Conservation (phyloP, 495 filamentous ascomycete genomes). For the Talaromyces liani region DNA sequence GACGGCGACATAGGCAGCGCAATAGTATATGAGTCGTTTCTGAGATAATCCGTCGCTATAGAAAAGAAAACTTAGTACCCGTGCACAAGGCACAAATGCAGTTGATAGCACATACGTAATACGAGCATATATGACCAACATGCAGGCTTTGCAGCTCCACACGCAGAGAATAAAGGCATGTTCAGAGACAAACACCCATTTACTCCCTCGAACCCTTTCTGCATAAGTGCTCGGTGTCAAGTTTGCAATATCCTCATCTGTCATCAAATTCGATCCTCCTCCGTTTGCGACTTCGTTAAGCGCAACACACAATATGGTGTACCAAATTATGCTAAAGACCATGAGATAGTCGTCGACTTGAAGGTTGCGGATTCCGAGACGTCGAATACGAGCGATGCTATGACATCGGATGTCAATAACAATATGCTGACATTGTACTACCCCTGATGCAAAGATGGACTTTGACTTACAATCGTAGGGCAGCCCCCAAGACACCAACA, state of each 20-base stretch:
- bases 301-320: conserved; percentile 45
- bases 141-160: conserved; percentile 45
- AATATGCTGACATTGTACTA: not conserved
- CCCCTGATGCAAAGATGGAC: not conserved
- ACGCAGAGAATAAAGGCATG: conserved; percentile 44
- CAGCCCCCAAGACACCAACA: conserved; percentile 35
- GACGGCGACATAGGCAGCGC: conserved; percentile 47
- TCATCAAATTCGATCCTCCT: conserved; percentile 49
- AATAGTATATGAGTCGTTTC: conserved; percentile 32
- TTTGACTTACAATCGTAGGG: conserved; percentile 35
- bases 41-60: conserved; percentile 31
- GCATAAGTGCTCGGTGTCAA: conserved; percentile 32
- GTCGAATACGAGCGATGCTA: conserved; percentile 41
- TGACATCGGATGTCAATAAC: not conserved
- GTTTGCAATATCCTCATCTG: conserved; percentile 25
- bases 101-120: conserved; percentile 31
- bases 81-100: not conserved
- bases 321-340: conserved; percentile 40
- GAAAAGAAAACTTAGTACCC: conserved; percentile 7
- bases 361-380: conserved; percentile 36
- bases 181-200: conserved; percentile 51
- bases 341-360: conserved; percentile 48
- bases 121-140: conserved; percentile 48
- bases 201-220: conserved; percentile 42
- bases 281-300: conserved; percentile 43